Evolutionary conservation across 2,329 filamentous ascomycete genomes (phyloP), one percentile per base, ranked within the genome.

Genomic region (Ceratocystis colombiana): DNA sequence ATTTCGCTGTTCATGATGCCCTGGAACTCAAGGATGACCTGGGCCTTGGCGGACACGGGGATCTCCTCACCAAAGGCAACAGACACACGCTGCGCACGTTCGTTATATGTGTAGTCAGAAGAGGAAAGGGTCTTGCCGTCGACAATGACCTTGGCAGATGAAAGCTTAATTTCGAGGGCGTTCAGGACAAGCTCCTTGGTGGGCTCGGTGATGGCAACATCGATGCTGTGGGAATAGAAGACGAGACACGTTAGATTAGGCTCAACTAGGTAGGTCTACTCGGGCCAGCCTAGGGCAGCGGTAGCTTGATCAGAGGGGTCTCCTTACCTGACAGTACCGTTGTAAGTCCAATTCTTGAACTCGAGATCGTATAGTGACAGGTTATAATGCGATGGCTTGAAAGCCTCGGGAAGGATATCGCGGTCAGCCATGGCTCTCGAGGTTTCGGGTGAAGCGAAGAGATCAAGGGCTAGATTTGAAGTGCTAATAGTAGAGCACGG

Each of bases 1-100:
- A 96, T 96, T 70, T 88, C 84, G 73, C 90, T 89, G 79, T 96
- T 96, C 76, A 96, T 88, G 68, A 82, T 86, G 68, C 90, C 92
- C 71, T 88, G 82, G 73, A 94, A 96, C 22, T 84, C 81, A 73
- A 96, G 83, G 61, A 81, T 79, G 53, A 96, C 76, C 4, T 80
- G 74, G 28, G 87, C 86, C 73, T 88, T 85, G 68, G 85, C 80
- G 28, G 87, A 82, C 41, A 83, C 79, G 20, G 86, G 82, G 44
- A 96, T 79, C 72, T 88, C 86, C 70, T 88, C 80, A 44, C 84
- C 73, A 74, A 99, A 96, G 70, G 80, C 79, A 71, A 99, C 81
- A 66, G 87, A 92, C 50, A 86, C 89, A 68, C 93, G 86, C 78
- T 97, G 92, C 69, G 87, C 87, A 75, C 88, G 88, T 72, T 84